Base-by-base conservation (phyloP, 1,284 basidiomycete species). In the Cryptococcus amylolentus region DNA sequence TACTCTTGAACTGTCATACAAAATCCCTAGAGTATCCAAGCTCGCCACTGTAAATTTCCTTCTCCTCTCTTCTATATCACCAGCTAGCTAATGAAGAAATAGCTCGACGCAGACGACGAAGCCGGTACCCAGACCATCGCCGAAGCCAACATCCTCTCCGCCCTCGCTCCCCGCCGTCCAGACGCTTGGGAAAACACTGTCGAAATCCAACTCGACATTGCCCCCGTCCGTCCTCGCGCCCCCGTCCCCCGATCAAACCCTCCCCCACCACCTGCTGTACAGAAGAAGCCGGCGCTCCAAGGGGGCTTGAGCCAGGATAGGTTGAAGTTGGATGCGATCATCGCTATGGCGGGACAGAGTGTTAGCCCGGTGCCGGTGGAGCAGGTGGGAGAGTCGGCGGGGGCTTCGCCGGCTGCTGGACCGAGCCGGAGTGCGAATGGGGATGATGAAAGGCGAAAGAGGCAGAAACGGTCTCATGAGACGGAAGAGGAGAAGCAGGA, bases 301-400 rank as follows among this genome's bases (percentile, higher is more conserved):
- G 42, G 65, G 6, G 52, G 51, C 10, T 54, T 55, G 4, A 44
- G 58, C 14, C 45, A 56, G 31, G 66, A 74, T 35, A 62, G 69
- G 12, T 61, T 60, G 8, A 71, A 75, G 55, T 63, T 79, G 2
- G 77, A 78, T 27, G 76, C 75, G 5, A 80, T 78, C 62, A 75
- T 79, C 47, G 75, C 75, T 20, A 66, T 70, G 35, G 73, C 76
- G 16, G 61, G 69, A 52, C 73, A 75, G 58, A 60, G 57, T n/a
- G 79, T 79, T 8, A 18, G n/a, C 12, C 79, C 75, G 38, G 80
- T 77, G 12, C 77, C 79, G 9, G 78, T 76, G 26, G 74, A 77
- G 43, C 64, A 71, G 4, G 39, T 40, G n/a, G 26, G 26, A 10
- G 44, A 16, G 8, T 23, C 44, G 14, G 69, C 72, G 39, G 67